phyloP scores from a whole-genome alignment of 179 eudicot species.

The Sideroxylon spinosum region DNA sequence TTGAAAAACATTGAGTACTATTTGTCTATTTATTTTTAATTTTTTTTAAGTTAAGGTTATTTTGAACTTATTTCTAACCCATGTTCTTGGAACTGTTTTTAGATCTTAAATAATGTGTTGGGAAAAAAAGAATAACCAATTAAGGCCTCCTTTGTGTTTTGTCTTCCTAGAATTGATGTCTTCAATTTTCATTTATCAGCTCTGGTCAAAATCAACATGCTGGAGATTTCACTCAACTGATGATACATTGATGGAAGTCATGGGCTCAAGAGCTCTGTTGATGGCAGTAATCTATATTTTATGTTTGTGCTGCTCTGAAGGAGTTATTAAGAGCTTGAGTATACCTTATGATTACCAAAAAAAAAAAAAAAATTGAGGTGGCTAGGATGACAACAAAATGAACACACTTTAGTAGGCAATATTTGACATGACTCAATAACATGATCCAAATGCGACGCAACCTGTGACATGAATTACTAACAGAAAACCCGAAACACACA shows the following conservation, averaged over 20 bases:
- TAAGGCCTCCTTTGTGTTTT: not conserved
- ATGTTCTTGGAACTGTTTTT: no score
- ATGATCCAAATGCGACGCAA: no score
- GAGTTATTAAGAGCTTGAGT: not conserved
- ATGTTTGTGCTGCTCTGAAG: not conserved
- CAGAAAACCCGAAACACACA: no score
- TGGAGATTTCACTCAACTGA: constrained; percentile 7
- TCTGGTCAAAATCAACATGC: not conserved
- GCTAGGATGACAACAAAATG: not conserved
- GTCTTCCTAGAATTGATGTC: not conserved
- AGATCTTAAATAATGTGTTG: no score
- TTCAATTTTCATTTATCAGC: not conserved
- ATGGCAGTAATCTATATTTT: no score
- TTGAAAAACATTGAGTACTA: no score
- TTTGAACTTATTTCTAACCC: no score
- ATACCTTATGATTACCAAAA: not conserved
- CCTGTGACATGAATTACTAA: no score
- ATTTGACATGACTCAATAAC: not conserved
- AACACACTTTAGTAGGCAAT: not conserved
- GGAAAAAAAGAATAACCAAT: not conserved
- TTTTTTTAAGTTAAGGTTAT: no score
- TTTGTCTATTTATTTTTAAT: no score
- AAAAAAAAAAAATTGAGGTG: no score
- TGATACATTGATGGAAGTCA: not conserved
- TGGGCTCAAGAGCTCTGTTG: not conserved